Percentiles rank a stretch among this genome's conserved stretches.
Conservation (phyloP, 1,139 yeast species). For the Candida sanyaensis region DNA sequence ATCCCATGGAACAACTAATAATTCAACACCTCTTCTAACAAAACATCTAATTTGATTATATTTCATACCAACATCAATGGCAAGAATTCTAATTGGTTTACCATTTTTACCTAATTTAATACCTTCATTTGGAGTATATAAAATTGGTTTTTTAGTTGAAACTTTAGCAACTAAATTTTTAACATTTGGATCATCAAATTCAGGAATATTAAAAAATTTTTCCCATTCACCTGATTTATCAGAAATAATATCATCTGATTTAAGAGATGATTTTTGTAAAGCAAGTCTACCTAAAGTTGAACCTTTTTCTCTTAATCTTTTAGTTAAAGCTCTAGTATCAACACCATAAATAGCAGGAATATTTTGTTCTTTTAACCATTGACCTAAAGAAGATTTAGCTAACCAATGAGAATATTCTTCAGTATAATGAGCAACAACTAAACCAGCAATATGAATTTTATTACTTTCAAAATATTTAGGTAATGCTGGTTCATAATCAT, state of each 20-base stretch:
- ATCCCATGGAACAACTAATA: constrained; percentile 95
- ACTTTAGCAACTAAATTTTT: constrained; percentile 92
- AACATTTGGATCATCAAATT: constrained; percentile 91
- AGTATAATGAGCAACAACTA: constrained; percentile 95
- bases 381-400: constrained; percentile 89
- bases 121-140: constrained; percentile 61
- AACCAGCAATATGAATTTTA: constrained; percentile 93
- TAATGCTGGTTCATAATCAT: constrained; percentile 66
- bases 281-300: constrained; percentile 87
- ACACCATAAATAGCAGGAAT: constrained; percentile 98
- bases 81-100: constrained; percentile 76
- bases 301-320: constrained; percentile 89
- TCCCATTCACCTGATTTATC: constrained; percentile 46
- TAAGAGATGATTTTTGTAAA: constrained; percentile 52
- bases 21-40: constrained; percentile 93
- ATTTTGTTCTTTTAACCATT: constrained; percentile 90
- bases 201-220: constrained; percentile 69
- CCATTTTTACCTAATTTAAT: constrained; percentile 65
- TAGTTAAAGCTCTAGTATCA: constrained; percentile 94
- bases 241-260: constrained; percentile 31
- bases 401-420: constrained; percentile 93
- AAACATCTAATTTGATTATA: constrained; percentile 97
- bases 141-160: constrained; percentile 71
- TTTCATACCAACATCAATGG: constrained; percentile 98
- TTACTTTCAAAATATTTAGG: constrained; percentile 94